phyloP scores from a whole-genome alignment of 768 basidiomycete genomes.

The Agaricus subrufescens region DNA sequence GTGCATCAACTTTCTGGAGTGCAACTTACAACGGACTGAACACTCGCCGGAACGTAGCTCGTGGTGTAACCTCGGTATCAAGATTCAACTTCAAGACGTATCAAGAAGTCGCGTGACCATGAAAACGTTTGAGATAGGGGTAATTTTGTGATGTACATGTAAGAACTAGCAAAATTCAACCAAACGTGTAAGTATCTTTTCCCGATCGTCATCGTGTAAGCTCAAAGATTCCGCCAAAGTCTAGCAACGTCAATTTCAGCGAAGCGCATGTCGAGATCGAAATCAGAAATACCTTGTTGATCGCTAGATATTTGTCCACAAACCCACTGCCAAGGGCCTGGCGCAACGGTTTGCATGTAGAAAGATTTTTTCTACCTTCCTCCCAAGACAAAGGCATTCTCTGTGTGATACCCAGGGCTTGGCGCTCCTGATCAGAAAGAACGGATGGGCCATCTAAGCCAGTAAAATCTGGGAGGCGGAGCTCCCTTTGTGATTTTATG shows the following conservation, averaged over 20 bases:
- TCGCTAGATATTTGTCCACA: conserved; percentile 37
- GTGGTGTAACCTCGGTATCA: too few species aligned
- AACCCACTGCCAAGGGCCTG: conserved; percentile 40
- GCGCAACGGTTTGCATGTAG: conserved; percentile 28
- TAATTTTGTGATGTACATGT: background rate
- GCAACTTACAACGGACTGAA: too few species aligned
- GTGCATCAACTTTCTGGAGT: too few species aligned
- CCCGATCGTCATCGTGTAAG: background rate
- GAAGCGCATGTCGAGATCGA: background rate
- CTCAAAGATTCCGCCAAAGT: background rate
- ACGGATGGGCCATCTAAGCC: conserved; percentile 29
- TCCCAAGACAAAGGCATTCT: conserved; percentile 46
- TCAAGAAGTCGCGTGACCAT: too few species aligned
- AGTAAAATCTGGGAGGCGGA: conserved; percentile 32
- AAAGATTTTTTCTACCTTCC: conserved; percentile 39
- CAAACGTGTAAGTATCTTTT: background rate
- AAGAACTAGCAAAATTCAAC: background rate
- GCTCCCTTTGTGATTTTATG: conserved; percentile 29
- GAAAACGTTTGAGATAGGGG: too few species aligned
- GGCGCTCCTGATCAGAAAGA: conserved; percentile 42
- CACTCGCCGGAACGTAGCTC: too few species aligned
- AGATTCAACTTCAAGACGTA: too few species aligned
- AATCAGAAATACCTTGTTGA: conserved; percentile 26
- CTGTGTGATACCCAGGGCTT: conserved; percentile 37
- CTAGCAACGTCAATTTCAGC: background rate